These are phyloP conservation scores for Lachnum nothofagi DNA, from an alignment of 2,329 filamentous ascomycete genomes.

Conservation along the genomic window DNA sequence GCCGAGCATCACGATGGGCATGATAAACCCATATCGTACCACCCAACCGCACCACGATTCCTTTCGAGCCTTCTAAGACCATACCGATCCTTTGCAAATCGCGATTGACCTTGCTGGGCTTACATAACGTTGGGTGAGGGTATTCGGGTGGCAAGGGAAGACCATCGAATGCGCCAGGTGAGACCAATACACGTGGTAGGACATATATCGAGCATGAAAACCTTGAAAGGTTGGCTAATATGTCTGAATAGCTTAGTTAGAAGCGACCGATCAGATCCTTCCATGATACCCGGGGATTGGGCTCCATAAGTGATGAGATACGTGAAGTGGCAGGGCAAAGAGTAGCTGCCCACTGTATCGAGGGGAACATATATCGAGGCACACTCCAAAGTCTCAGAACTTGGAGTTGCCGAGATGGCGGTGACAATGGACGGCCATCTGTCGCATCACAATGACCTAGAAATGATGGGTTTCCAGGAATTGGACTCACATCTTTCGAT, in stretches of 20 bases:
- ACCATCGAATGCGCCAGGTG: constrained; percentile 30
- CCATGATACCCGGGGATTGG: constrained; percentile 22
- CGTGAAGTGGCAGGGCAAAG: constrained; percentile 27
- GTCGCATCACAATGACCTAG: constrained; percentile 34
- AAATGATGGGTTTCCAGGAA: constrained; percentile 35
- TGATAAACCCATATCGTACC: constrained; percentile 27
- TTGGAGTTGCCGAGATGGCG: constrained; percentile 33
- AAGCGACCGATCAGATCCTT: constrained; percentile 10
- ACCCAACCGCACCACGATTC: constrained; percentile 22
- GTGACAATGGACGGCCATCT: constrained; percentile 32
- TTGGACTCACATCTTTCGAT: constrained; percentile 35
- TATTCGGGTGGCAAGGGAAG: constrained; percentile 18
- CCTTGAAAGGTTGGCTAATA: constrained; percentile 22
- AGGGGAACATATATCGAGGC: constrained; percentile 30
- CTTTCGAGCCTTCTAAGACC: constrained; percentile 11
- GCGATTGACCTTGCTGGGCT: constrained; percentile 8
- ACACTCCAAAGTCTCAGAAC: constrained; percentile 34
- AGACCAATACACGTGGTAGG: constrained; percentile 31
- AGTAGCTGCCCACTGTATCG: constrained; percentile 23
- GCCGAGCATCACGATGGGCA: constrained; percentile 17
- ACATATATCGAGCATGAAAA: constrained; percentile 25
- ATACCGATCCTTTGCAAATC: constrained; percentile 13
- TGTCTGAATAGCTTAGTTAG: constrained; percentile 16
- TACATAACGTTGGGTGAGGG: constrained; percentile 14
- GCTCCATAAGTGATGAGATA: constrained; percentile 24